A percentile compares a stretch with the other conserved stretches of the same genome.
Conservation (phyloP, 345 rosid species). For the Melastoma malabathricum region DNA sequence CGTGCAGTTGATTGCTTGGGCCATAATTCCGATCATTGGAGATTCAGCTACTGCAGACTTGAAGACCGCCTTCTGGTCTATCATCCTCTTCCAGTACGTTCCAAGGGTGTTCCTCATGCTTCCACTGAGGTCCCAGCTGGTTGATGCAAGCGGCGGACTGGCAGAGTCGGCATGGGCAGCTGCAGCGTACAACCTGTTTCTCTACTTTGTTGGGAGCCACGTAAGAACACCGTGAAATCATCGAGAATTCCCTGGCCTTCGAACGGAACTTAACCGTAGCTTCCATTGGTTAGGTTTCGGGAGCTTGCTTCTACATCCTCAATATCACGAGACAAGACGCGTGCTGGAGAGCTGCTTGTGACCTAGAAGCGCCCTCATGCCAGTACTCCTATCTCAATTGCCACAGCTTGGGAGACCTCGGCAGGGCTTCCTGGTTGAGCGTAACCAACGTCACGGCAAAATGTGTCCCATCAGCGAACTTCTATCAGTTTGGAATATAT, state of each 20-base stretch:
- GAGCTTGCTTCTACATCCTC: conserved; percentile 32
- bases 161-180: conserved; percentile 33
- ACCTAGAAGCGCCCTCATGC: conserved; percentile 12
- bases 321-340: conserved; percentile 16
- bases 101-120: conserved; percentile 25
- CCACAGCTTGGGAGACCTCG: conserved; percentile 6
- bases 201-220: conserved; percentile 32
- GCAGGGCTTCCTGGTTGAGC: conserved; percentile 14
- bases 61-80: conserved; percentile 20
- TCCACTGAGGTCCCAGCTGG: conserved; percentile 22
- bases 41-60: conserved; percentile 9
- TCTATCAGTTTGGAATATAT: conserved; percentile 19
- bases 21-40: conserved; percentile 14
- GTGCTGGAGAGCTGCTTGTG: conserved; percentile 25
- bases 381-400: conserved; percentile 16
- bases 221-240: too few species aligned
- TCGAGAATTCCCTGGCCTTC: too few species aligned
- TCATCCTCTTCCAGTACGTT: conserved; percentile 23
- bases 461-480: conserved; percentile 13
- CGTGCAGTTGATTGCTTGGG: conserved; percentile 24
- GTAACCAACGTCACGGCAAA: conserved; percentile 12
- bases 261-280: neutral
- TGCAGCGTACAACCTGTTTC: conserved; percentile 25
- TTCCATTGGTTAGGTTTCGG: conserved; percentile 16
- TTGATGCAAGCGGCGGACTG: conserved; percentile 22